Evolutionary conservation across 2,329 filamentous ascomycete genomes (phyloP), one percentile per base, ranked within the genome.

Genomic region (Colletotrichum cordylinicola): DNA sequence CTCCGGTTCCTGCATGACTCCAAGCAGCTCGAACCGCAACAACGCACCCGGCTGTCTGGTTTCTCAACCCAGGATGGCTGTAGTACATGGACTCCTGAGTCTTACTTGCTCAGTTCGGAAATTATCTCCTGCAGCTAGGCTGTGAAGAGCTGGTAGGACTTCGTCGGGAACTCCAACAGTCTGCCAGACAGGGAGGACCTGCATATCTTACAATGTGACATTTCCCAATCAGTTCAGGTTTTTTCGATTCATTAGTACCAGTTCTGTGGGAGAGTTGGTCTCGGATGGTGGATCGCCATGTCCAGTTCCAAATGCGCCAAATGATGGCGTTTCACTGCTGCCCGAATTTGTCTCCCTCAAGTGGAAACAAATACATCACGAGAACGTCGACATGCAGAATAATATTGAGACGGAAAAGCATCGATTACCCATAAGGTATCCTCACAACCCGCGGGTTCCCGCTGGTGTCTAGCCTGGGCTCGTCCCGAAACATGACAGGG

Each of bases 331-430:
- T 65, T 48, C n/a, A 27, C 2, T 39, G 6, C 35, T 65, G 8
- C 84, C 81, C 55, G 21, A 8, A 58, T 24, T 16, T 6, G 1
- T 7, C 27, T 15, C 21, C 24, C 15, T 56, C 18, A 56, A 15
- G 52, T 27, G 55, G 55, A 58, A 29, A 58, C 8, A 29, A 8
- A 16, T 18, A 10, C 2, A 7, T 29, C 21, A 4, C 83, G 82
- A 27, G 43, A 68, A 18, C 77, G 67, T 48, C 55, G 43, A 31
- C 13, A 61, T 39, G 67, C 67, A 69, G 21, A 31, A 21, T 16
- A 10, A 18, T 13, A 35, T 60, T 33, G 52, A 18, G 67, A n/a
- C 15, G 55, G 16, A 61, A n/a, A 48, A 43, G 18, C 13, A 27
- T 8, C 6, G 13, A 13, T 18, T 16, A 5, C 15, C 24, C 13